Evolutionary conservation across 1,284 basidiomycete genomes (phyloP), one percentile per base, ranked within the genome.

Genomic region (Irpex sp.): DNA sequence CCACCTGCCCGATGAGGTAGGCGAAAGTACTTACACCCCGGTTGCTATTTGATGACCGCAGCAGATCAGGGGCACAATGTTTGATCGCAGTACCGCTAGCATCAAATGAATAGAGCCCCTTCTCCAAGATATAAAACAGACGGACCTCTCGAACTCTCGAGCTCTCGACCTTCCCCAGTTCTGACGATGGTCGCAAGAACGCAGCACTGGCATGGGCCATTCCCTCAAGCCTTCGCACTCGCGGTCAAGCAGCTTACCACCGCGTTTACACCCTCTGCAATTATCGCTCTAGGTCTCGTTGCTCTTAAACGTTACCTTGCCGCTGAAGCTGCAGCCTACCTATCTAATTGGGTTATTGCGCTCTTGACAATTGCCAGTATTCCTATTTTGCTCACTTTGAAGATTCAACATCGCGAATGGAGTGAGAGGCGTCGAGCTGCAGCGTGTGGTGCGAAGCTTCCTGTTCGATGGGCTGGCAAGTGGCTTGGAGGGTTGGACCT

Each of bases 401-500:
- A 51, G n/a, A 17, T 62, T 13, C n/a, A 36, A 26, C 7, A 62
- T 9, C 49, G 54, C 26, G 33, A 54, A 13, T 64, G 63, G 64
- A 31, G 57, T 13, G 15, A 63, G 8, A 54, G 33, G n/a, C 61
- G 66, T 31, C 64, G 60, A 5, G 68, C 69, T 1, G 62, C 61
- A 2, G 62, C 63, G 4, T 26, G 62, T 4, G 70, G 69, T 5
- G 68, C 70, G 0, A 51, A 63, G 8, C 54, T 68, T 1, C 68
- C 70, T 3, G 66, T 67, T 0, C 61, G 59, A 1, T 66, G 65
- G 64, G 55, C 59, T 7, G 69, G 69, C 1, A 49, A 58, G 57
- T 21, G 17, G 37, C n/a, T 66, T 5, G 70, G 67, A 2, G 66
- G 65, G 43, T 4, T 65, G 1, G 70, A 71, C 51, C 9, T 69